Evolutionary conservation across 2,329 filamentous ascomycete species (phyloP).

Genomic region (Periconia macrospinosa): DNA sequence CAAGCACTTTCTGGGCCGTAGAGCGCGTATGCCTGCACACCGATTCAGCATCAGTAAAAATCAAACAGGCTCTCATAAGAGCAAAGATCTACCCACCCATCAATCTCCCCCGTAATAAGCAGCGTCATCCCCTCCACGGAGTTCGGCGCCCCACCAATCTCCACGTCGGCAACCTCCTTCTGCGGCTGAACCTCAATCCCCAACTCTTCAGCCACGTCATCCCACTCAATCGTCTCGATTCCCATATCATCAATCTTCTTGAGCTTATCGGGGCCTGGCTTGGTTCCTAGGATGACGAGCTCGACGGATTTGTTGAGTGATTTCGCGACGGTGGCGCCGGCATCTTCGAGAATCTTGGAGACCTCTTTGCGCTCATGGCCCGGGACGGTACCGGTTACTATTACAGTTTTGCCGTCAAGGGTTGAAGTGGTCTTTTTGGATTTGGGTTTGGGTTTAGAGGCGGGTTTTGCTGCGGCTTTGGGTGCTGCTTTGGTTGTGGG

Average conservation of each 20-base stretch:
- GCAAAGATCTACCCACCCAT: slow-evolving; percentile 13
- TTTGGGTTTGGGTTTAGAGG: slow-evolving; percentile 19
- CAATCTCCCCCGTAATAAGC: slow-evolving; percentile 48
- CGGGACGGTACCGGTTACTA: slow-evolving; percentile 17
- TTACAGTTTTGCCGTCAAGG: slow-evolving; percentile 13
- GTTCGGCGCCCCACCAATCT: slow-evolving; percentile 16
- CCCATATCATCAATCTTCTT: slow-evolving; percentile 19
- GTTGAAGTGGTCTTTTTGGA: slow-evolving; percentile 10
- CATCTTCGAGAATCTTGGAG: slow-evolving; percentile 15
- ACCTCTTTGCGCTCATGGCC: slow-evolving; percentile 20
- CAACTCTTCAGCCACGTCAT: slow-evolving; percentile 45
- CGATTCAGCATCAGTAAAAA: not conserved
- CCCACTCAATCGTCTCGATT: slow-evolving; percentile 18
- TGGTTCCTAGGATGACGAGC: slow-evolving; percentile 17
- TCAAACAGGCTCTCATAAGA: too few relatives aligned
- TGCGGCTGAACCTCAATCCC: slow-evolving; percentile 20
- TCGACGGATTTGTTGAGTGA: slow-evolving; percentile 23
- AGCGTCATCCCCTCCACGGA: slow-evolving; percentile 20
- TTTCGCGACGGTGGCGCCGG: slow-evolving; percentile 17
- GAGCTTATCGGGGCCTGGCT: slow-evolving; percentile 18
- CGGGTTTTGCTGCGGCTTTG: slow-evolving; percentile 5
- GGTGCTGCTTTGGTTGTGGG: slow-evolving; percentile 3
- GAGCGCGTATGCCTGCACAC: slow-evolving; percentile 9
- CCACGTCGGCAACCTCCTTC: slow-evolving; percentile 16
- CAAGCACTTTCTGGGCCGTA: slow-evolving; percentile 17